Evolutionary conservation across 306 rosid genomes (phyloP).

Genomic region (Cyclanthera cordifolia): DNA sequence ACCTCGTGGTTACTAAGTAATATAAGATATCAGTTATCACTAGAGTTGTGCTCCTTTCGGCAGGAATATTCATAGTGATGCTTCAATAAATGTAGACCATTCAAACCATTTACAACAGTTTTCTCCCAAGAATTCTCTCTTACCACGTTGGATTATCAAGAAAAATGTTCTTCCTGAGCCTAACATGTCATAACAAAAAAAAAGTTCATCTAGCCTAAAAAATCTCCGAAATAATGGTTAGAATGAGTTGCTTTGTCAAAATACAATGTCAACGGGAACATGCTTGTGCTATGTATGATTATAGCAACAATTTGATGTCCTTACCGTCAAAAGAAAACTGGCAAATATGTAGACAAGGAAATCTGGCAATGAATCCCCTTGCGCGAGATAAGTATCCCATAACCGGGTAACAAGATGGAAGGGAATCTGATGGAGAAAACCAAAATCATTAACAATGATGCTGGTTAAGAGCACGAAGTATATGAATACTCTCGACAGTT

Average conservation of each 20-base stretch:
- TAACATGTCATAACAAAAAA: not conserved
- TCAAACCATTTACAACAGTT: not conserved
- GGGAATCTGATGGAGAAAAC: constrained; percentile 54
- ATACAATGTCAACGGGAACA: not conserved
- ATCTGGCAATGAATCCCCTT: constrained; percentile 94
- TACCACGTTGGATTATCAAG: not conserved
- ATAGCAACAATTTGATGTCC: constrained; percentile 15
- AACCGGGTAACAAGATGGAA: constrained; percentile 83
- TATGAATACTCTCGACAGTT: not conserved
- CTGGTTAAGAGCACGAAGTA: constrained; percentile 14
- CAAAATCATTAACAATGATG: constrained; percentile 18
- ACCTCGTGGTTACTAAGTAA: too few species aligned
- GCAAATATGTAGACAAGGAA: constrained; percentile 95
- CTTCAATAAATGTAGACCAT: not conserved
- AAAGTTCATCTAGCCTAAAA: not conserved
- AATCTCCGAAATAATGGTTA: not conserved
- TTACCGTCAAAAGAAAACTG: constrained; percentile 95
- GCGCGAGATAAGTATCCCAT: constrained; percentile 99
- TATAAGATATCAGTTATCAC: too few species aligned
- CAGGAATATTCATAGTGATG: not conserved
- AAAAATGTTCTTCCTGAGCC: not conserved
- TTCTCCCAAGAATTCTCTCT: not conserved
- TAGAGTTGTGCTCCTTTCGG: too few species aligned
- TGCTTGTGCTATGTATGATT: not conserved
- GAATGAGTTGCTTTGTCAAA: not conserved